Evolutionary conservation across 257 asterid genomes (phyloP).

Genomic region (Galeopsis tetrahit): DNA sequence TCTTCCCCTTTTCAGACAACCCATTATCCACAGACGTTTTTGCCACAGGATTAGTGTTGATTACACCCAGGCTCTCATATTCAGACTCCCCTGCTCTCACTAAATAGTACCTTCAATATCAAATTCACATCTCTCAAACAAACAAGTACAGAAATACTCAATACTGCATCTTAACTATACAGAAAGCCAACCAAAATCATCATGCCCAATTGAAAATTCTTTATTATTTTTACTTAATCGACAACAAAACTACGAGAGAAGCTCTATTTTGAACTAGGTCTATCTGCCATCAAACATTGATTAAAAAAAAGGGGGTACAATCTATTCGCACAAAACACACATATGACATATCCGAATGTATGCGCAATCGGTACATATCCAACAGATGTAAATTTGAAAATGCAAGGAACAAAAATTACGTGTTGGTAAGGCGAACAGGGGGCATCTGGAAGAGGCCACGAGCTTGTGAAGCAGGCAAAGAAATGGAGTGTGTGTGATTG

Average conservation of each 20-base stretch:
- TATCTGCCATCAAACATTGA: not conserved
- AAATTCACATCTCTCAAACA: conserved; percentile 17
- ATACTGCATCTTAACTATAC: not conserved
- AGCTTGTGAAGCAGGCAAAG: conserved; percentile 58
- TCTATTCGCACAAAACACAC: not conserved
- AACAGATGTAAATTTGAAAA: not conserved
- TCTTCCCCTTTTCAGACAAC: conserved; percentile 78
- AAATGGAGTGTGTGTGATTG: conserved; percentile 32
- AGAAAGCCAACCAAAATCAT: not conserved
- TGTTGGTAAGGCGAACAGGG: conserved; percentile 78
- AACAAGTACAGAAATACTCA: not conserved
- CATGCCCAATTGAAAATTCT: not conserved
- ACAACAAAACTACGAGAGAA: not conserved
- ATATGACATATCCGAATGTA: not conserved
- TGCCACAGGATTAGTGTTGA: conserved; percentile 94
- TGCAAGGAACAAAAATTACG: conserved; percentile 38
- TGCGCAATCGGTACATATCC: not conserved
- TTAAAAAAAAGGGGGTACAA: too few species aligned
- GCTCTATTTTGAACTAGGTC: conserved; percentile 7
- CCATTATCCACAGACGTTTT: conserved; percentile 91
- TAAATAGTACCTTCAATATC: conserved; percentile 68
- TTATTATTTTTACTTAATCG: not conserved
- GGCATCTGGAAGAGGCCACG: conserved; percentile 99
- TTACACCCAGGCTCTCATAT: conserved; percentile 76
- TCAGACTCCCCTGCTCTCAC: conserved; percentile 98